Percentiles rank a stretch among this genome's conserved stretches.
phyloP scores from a whole-genome alignment of 331 rosid genomes.

The Rhamnella rubrinervis region DNA sequence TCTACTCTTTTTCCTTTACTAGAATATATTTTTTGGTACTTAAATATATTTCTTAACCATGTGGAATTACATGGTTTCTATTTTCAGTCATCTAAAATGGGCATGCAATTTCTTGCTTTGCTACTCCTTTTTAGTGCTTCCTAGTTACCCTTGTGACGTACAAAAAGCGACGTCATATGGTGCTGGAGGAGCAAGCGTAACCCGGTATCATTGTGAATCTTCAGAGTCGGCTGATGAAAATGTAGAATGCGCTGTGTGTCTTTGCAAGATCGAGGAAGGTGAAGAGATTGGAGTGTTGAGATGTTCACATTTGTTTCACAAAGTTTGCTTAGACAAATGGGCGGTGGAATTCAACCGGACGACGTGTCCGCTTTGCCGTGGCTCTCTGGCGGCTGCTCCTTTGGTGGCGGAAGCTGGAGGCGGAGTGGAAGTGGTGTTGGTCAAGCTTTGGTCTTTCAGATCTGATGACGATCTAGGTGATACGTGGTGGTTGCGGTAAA shows the following conservation, averaged over 20 bases:
- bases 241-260: constrained; percentile 42
- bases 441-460: constrained; percentile 19
- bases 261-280: constrained; percentile 32
- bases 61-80: not conserved
- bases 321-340: constrained; percentile 43
- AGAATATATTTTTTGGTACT: too few relatives aligned
- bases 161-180: not conserved
- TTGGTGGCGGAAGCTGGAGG: not conserved
- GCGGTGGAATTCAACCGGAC: constrained; percentile 8
- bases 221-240: constrained; percentile 4
- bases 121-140: constrained; percentile 25
- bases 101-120: constrained; percentile 23
- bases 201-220: not conserved
- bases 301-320: constrained; percentile 44
- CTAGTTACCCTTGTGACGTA: not conserved
- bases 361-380: constrained; percentile 49
- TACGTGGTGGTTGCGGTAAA: constrained; percentile 53
- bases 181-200: not conserved
- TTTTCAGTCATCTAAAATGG: constrained; percentile 31
- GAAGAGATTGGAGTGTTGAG: constrained; percentile 41
- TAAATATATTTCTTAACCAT: not conserved
- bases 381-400: constrained; percentile 9
- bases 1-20: too few relatives aligned
- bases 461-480: constrained; percentile 17
- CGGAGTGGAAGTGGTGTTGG: constrained; percentile 31